These are phyloP conservation scores for Thermomyces lanuginosus DNA, from an alignment of 2,329 filamentous ascomycete species.

Conservation along the genomic window DNA sequence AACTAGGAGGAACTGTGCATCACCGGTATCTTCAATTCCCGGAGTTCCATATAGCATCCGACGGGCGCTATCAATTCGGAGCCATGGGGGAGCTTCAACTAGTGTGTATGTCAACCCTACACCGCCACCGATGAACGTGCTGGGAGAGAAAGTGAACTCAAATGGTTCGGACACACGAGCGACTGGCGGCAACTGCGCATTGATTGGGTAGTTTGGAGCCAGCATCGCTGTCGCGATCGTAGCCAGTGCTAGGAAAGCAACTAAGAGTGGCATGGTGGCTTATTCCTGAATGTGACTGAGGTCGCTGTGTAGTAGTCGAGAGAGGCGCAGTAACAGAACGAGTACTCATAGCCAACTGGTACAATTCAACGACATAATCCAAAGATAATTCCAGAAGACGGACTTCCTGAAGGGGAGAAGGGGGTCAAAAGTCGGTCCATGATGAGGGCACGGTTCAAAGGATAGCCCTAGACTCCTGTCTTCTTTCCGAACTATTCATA, in stretches of 20 bases:
- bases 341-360: too few relatives aligned
- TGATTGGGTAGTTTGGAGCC: slow-evolving; percentile 52
- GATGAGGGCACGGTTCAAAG: too few relatives aligned
- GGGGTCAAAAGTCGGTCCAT: too few relatives aligned
- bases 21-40: slow-evolving; percentile 38
- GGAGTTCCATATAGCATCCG: slow-evolving; percentile 59
- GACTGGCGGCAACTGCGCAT: slow-evolving; percentile 67
- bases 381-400: too few relatives aligned
- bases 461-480: too few relatives aligned
- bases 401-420: too few relatives aligned
- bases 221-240: slow-evolving; percentile 20
- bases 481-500: too few relatives aligned
- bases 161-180: slow-evolving; percentile 47
- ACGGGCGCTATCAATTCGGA: slow-evolving; percentile 49
- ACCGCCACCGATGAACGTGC: slow-evolving; percentile 52
- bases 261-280: slow-evolving; percentile 15
- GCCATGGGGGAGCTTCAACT: slow-evolving; percentile 51
- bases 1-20: slow-evolving; percentile 47
- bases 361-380: too few relatives aligned
- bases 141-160: slow-evolving; percentile 27
- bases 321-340: too few relatives aligned
- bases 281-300: too few relatives aligned
- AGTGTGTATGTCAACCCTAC: slow-evolving; percentile 50
- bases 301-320: too few relatives aligned
- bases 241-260: slow-evolving; percentile 13